Conservation (phyloP, 768 basidiomycete genomes). For the Asterophora parasitica region DNA sequence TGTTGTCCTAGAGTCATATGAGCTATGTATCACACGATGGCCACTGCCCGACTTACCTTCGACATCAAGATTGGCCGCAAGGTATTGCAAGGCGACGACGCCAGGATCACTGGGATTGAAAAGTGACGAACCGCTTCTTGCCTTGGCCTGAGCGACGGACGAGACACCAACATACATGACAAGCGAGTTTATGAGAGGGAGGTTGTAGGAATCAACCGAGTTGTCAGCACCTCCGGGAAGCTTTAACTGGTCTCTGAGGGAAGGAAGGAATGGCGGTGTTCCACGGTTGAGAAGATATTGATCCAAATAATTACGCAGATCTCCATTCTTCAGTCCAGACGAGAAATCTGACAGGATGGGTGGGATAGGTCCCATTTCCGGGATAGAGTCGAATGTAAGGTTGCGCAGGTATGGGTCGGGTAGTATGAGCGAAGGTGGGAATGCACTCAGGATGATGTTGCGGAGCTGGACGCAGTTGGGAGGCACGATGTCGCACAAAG, state of each 20-base stretch:
- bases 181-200: conserved; percentile 86
- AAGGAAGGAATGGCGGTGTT: conserved; percentile 64
- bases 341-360: conserved; percentile 90
- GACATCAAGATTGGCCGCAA: conserved; percentile 78
- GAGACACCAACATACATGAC: conserved; percentile 97
- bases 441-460: conserved; percentile 95
- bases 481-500: conserved; percentile 91
- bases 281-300: conserved; percentile 80
- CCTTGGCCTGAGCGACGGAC: conserved; percentile 85
- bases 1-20: conserved; percentile 76
- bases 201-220: conserved; percentile 67
- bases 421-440: conserved; percentile 74
- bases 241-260: conserved; percentile 74
- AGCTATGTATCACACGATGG: neutral
- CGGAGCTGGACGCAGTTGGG: conserved; percentile 91
- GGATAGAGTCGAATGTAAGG: conserved; percentile 66
- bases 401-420: conserved; percentile 85
- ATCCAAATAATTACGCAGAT: conserved; percentile 77
- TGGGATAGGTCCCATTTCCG: conserved; percentile 92
- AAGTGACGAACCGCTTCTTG: conserved; percentile 72
- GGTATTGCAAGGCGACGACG: conserved; percentile 76
- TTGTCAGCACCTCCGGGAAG: conserved; percentile 41
- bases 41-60: conserved; percentile 62
- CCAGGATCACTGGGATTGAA: conserved; percentile 84
- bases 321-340: conserved; percentile 71